Conservation (phyloP, 192 early-diverging fungal genomes). For the Tieghemiomyces parasiticus region DNA sequence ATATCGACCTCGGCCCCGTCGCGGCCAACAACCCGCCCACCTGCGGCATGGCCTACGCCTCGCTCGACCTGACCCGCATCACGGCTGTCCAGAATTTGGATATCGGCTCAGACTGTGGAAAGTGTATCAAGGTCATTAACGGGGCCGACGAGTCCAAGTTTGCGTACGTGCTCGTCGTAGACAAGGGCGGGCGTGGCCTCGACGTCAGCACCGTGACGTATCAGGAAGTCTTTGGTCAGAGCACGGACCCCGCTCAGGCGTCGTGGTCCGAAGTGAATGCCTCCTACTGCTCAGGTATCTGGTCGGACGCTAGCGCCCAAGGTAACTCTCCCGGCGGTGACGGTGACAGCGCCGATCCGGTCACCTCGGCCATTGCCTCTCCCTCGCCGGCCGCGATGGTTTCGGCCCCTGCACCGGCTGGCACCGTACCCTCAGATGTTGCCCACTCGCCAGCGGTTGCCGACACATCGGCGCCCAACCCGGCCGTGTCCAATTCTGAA, state of each 20-base stretch:
- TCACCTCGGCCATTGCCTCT: too few relatives aligned
- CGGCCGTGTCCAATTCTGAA: too few relatives aligned
- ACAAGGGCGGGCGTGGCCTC: conserved; percentile 32
- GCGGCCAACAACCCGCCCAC: conserved; percentile 29
- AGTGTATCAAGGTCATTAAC: conserved; percentile 32
- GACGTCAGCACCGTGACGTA: conserved; percentile 33
- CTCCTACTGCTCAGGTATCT: conserved; percentile 27
- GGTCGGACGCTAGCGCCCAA: too few relatives aligned
- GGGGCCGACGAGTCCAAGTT: conserved; percentile 20
- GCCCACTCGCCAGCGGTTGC: too few relatives aligned
- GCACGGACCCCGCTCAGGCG: conserved; percentile 28
- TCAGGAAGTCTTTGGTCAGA: conserved; percentile 27
- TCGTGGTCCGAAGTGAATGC: conserved; percentile 23
- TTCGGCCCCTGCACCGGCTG: too few relatives aligned
- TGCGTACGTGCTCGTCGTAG: conserved; percentile 35
- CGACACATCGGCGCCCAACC: too few relatives aligned
- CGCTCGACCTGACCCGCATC: conserved; percentile 32
- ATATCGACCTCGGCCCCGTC: conserved; percentile 21
- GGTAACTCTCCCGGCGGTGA: background rate
- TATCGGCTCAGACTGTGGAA: conserved; percentile 26
- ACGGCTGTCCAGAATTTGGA: conserved; percentile 32
- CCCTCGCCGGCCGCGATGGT: too few relatives aligned
- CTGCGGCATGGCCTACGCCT: conserved; percentile 36
- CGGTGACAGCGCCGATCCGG: background rate
- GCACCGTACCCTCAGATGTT: too few relatives aligned